A percentile compares a stretch with the other conserved stretches of the same genome.
phyloP scores from a whole-genome alignment of 352 stramenopile genomes.

The Globisporangium middletonii region DNA sequence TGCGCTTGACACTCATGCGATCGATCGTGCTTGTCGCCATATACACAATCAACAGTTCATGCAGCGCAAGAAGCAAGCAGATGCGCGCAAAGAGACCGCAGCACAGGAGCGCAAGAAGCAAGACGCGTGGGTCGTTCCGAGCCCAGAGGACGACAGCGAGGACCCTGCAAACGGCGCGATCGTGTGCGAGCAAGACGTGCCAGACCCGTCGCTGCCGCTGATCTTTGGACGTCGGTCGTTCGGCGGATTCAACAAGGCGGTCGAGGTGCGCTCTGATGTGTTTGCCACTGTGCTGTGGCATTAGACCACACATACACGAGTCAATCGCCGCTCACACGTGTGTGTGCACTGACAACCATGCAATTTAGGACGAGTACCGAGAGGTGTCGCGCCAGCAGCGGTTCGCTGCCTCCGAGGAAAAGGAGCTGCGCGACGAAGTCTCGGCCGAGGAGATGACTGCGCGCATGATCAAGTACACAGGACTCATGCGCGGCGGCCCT shows the following conservation, averaged over 20 bases:
- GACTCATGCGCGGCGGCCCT: conserved; percentile 33
- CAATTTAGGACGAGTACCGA: conserved; percentile 61
- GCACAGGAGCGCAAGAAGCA: conserved; percentile 51
- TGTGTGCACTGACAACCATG: neutral
- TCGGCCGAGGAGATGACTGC: conserved; percentile 78
- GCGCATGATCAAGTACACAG: conserved; percentile 83
- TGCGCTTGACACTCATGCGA: too few species aligned
- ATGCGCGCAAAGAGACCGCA: conserved; percentile 42
- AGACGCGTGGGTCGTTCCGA: conserved; percentile 41
- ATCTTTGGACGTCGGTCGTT: conserved; percentile 79
- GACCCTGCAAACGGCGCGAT: conserved; percentile 25
- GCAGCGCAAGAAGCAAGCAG: conserved; percentile 74
- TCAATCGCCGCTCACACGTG: neutral
- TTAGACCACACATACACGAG: neutral
- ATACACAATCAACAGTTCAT: conserved; percentile 50
- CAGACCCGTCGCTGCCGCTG: conserved; percentile 66
- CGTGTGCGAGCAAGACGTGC: conserved; percentile 50
- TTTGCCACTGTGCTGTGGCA: neutral
- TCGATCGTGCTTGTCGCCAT: neutral
- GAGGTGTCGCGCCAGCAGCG: conserved; percentile 47
- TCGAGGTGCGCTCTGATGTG: conserved; percentile 34
- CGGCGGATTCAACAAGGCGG: conserved; percentile 71
- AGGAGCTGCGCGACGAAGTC: conserved; percentile 69
- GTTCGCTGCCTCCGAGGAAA: conserved; percentile 59
- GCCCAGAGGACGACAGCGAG: conserved; percentile 24